phyloP scores from a whole-genome alignment of 1,139 yeast species.

The Suhomyces yuchorum region DNA sequence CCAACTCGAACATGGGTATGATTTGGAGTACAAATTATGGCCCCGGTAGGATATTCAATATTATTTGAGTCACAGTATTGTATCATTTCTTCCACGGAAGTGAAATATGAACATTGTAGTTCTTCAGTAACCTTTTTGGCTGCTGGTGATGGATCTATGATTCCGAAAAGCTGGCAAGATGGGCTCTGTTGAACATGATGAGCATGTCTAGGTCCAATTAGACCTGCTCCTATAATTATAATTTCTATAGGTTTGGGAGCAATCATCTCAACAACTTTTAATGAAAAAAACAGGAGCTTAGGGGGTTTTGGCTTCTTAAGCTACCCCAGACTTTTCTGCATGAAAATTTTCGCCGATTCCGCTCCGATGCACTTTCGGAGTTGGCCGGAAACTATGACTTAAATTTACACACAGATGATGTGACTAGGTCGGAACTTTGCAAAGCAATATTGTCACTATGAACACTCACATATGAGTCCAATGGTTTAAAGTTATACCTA shows the following conservation, averaged over 20 bases:
- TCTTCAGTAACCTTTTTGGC: constrained; percentile 27
- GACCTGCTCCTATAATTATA: constrained; percentile 42
- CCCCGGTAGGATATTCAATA: constrained; percentile 35
- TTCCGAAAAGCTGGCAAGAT: constrained; percentile 34
- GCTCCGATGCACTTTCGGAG: constrained; percentile 4
- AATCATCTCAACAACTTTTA: constrained; percentile 15
- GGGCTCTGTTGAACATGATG: constrained; percentile 31
- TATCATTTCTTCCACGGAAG: constrained; percentile 31
- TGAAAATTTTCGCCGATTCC: constrained; percentile 8
- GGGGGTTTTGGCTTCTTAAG: not conserved
- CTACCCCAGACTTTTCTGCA: constrained; percentile 9
- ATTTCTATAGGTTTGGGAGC: constrained; percentile 22
- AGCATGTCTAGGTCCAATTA: constrained; percentile 48
- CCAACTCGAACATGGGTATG: constrained; percentile 40
- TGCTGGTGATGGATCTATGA: constrained; percentile 37
- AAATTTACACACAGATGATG: too few species aligned
- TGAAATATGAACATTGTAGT: constrained; percentile 32
- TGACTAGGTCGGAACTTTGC: too few species aligned
- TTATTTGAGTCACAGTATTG: constrained; percentile 26
- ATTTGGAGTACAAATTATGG: constrained; percentile 45
- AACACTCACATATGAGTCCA: too few species aligned
- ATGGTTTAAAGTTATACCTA: too few species aligned
- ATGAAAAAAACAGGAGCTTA: not conserved
- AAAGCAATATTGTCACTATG: too few species aligned
- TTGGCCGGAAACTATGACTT: not conserved